Conservation (phyloP, 2,329 filamentous ascomycete species). For the Diaporthe velutina region DNA sequence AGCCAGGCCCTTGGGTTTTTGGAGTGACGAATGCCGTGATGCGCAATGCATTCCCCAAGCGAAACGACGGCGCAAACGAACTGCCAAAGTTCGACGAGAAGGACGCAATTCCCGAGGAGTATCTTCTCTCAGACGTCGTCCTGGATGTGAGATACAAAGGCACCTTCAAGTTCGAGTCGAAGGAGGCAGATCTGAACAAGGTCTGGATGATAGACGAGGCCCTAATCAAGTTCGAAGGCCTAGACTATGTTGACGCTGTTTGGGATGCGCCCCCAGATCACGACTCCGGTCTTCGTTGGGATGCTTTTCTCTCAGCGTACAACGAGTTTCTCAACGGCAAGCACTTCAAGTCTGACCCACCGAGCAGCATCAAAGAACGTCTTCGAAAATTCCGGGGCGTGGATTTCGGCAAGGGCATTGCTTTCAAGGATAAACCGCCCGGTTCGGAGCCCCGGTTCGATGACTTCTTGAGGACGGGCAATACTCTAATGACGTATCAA, state of each 20-base stretch:
- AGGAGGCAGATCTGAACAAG: slow-evolving; percentile 78
- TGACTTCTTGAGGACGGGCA: slow-evolving; percentile 66
- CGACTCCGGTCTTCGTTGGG: slow-evolving; percentile 76
- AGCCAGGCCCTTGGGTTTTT: slow-evolving; percentile 90
- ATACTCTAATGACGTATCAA: slow-evolving; percentile 91
- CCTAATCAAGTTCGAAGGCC: slow-evolving; percentile 91
- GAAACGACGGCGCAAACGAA: slow-evolving; percentile 69
- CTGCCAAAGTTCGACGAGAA: slow-evolving; percentile 77
- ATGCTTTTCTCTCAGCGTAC: slow-evolving; percentile 86
- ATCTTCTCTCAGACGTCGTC: slow-evolving; percentile 87
- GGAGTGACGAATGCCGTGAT: slow-evolving; percentile 74
- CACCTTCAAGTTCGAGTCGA: slow-evolving; percentile 63
- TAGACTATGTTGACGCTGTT: slow-evolving; percentile 90
- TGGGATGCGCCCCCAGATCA: slow-evolving; percentile 86
- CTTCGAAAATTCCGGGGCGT: slow-evolving; percentile 75
- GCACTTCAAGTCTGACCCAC: slow-evolving; percentile 72
- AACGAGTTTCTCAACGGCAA: slow-evolving; percentile 86
- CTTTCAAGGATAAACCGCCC: slow-evolving; percentile 65
- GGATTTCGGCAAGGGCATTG: slow-evolving; percentile 69
- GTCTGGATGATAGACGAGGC: slow-evolving; percentile 80
- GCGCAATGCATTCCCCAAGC: slow-evolving; percentile 82
- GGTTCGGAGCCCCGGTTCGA: background rate
- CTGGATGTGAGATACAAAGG: slow-evolving; percentile 78
- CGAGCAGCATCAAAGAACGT: slow-evolving; percentile 73
- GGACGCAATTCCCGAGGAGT: slow-evolving; percentile 91